A percentile compares a stretch with the other conserved stretches of the same genome.
phyloP scores from a whole-genome alignment of 2,329 filamentous ascomycete species.

The Pezicula carpinea region DNA sequence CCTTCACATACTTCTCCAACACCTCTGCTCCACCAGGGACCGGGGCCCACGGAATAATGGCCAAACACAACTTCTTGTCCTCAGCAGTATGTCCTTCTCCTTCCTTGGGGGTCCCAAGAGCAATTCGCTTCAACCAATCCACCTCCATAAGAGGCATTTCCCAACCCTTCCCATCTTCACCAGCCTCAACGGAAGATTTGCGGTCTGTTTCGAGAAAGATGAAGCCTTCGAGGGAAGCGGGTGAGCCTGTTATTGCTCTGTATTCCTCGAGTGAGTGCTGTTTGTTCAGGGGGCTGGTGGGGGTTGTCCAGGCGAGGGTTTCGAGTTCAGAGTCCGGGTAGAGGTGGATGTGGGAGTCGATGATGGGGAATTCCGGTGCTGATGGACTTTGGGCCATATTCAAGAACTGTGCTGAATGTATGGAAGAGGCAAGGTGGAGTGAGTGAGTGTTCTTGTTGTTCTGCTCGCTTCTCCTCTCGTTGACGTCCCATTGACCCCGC shows the following conservation, averaged over 20 bases:
- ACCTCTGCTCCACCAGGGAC: conserved; percentile 57
- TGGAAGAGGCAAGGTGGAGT: no score
- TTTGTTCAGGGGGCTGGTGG: conserved; percentile 44
- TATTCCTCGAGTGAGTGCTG: conserved; percentile 28
- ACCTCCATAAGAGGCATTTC: conserved; percentile 67
- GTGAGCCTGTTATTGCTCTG: conserved; percentile 18
- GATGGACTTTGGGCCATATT: background rate
- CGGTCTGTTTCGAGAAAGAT: conserved; percentile 83
- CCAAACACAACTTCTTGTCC: conserved; percentile 56
- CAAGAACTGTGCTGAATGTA: background rate
- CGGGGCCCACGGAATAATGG: conserved; percentile 82
- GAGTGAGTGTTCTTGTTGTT: no score
- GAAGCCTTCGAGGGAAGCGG: conserved; percentile 58
- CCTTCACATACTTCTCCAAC: conserved; percentile 60
- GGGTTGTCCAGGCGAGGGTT: conserved; percentile 65
- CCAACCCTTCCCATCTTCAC: conserved; percentile 54
- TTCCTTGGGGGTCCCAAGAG: conserved; percentile 50
- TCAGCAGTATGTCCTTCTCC: conserved; percentile 53
- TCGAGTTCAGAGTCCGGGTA: conserved; percentile 65
- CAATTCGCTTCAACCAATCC: conserved; percentile 61
- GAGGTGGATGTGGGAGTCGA: conserved; percentile 91
- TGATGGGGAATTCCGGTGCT: conserved; percentile 45
- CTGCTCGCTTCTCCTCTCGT: no score
- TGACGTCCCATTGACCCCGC: no score
- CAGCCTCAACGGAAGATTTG: conserved; percentile 50